Evolutionary conservation across 768 basidiomycete genomes (phyloP), one percentile per base, ranked within the genome.

Genomic region (Hydnomerulius pinastri): DNA sequence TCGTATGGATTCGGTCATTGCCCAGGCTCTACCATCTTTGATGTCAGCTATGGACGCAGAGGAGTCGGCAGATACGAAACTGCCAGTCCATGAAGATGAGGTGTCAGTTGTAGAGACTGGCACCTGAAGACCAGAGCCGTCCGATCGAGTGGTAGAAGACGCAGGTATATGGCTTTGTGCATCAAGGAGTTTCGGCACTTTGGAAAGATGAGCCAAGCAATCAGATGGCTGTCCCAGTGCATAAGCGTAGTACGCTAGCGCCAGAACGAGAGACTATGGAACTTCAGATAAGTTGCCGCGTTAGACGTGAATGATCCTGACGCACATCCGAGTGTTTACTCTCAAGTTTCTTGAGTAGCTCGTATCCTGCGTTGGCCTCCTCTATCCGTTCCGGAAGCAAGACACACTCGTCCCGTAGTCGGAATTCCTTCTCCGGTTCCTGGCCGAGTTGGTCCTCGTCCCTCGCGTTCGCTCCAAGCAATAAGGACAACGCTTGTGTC

Each of bases 231-330:
- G 74, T 23, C 85, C 82, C 6, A 92, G 67, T 0, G 92, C 90
- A 66, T 90, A 92, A 4, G 85, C 83, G 60, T 88, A 87, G 67
- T 91, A 92, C 2, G 90, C 90, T 42, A 90, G 72, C 0, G 81
- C 77, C 50, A 90, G 75, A 54, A 78, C 73, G 13, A 89, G 73
- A 10, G 84, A 83, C 90, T 93, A 17, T 24, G 57, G 24, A 42
- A 45, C 5, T 10, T 42, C 28, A 41, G 35, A 51, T 56, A 32
- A 58, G 46, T 47, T 46, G 53, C 44, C 13, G 28, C 2, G 20
- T 6, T 29, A 6, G 42, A 3, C 6, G 35, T 20, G 30, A 58
- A 15, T 35, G 39, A 17, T 1, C 18, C n/a, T 8, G 13, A 80
- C 85, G 65, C 69, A 86, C 86, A 64, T 87, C 82, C 29, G 73